Conservation (phyloP, 495 filamentous ascomycete species). For the Penicillium simplicissimum region DNA sequence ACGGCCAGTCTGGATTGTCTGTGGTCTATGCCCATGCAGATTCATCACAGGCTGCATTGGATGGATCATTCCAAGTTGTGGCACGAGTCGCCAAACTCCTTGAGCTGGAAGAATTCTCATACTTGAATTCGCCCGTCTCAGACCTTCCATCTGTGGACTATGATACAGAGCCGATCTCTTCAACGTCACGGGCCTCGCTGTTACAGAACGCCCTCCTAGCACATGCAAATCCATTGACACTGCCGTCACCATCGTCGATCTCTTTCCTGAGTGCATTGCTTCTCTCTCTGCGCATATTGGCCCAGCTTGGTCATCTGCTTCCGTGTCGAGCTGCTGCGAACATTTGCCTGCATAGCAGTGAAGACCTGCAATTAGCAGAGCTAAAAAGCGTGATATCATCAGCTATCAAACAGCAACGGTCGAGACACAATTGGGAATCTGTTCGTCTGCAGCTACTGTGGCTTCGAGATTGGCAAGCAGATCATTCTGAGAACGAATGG, state of each 20-base stretch:
- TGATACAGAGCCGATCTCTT: constrained; percentile 39
- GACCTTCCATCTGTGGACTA: constrained; percentile 35
- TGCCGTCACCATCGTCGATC: constrained; percentile 59
- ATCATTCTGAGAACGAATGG: constrained; percentile 33
- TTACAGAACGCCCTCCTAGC: constrained; percentile 59
- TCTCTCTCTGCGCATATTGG: constrained; percentile 65
- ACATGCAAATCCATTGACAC: constrained; percentile 65
- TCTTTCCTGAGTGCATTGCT: constrained; percentile 67
- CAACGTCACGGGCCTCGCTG: constrained; percentile 48
- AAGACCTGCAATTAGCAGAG: constrained; percentile 66
- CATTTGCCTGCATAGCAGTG: constrained; percentile 44
- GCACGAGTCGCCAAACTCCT: constrained; percentile 60
- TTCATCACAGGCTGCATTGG: constrained; percentile 57
- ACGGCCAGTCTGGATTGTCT: constrained; percentile 72
- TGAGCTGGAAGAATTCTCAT: constrained; percentile 54
- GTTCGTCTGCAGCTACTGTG: constrained; percentile 71
- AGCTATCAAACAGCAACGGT: constrained; percentile 51
- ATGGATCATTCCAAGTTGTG: constrained; percentile 63
- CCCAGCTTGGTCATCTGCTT: constrained; percentile 57
- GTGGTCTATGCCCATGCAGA: constrained; percentile 69
- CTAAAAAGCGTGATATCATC: constrained; percentile 62
- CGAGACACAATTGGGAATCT: constrained; percentile 67
- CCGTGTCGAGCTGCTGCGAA: constrained; percentile 55
- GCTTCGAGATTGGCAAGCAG: constrained; percentile 76
- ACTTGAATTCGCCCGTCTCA: constrained; percentile 30